These are phyloP conservation scores for Russula compacta DNA, from an alignment of 768 basidiomycete species.

Conservation along the genomic window DNA sequence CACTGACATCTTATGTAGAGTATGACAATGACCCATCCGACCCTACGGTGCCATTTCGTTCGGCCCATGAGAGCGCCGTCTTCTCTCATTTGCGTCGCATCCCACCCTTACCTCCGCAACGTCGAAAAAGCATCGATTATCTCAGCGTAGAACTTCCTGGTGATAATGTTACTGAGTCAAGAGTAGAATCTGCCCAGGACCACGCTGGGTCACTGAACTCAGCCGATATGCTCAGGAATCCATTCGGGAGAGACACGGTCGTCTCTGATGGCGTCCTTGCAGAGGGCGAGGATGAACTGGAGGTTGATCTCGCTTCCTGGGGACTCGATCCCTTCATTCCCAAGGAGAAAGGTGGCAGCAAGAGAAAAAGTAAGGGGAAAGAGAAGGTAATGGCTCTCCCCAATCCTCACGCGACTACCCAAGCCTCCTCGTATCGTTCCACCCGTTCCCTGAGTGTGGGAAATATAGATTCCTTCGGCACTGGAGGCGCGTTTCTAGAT, in stretches of 20 bases:
- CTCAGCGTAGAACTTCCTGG: constrained; percentile 60
- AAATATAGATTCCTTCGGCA: constrained; percentile 44
- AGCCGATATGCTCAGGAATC: constrained; percentile 58
- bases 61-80: constrained; percentile 77
- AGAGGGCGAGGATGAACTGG: constrained; percentile 46
- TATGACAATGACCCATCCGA: constrained; percentile 84
- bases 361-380: constrained; percentile 29
- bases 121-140: constrained; percentile 50
- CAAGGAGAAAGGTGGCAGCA: constrained; percentile 47
- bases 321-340: constrained; percentile 71
- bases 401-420: constrained; percentile 33
- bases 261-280: constrained; percentile 44
- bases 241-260: constrained; percentile 58
- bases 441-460: constrained; percentile 61
- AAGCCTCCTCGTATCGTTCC: constrained; percentile 11
- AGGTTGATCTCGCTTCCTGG: constrained; percentile 79
- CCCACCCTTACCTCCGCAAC: constrained; percentile 39
- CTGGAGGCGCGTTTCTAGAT: constrained; percentile 40
- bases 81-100: constrained; percentile 67
- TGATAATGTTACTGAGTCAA: constrained; percentile 33
- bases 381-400: constrained; percentile 34
- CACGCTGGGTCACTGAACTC: constrained; percentile 47
- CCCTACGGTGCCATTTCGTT: constrained; percentile 48
- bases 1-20: constrained; percentile 38
- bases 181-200: constrained; percentile 38